phyloP scores from a whole-genome alignment of 352 stramenopile genomes.

The Lagenidium sp. region DNA sequence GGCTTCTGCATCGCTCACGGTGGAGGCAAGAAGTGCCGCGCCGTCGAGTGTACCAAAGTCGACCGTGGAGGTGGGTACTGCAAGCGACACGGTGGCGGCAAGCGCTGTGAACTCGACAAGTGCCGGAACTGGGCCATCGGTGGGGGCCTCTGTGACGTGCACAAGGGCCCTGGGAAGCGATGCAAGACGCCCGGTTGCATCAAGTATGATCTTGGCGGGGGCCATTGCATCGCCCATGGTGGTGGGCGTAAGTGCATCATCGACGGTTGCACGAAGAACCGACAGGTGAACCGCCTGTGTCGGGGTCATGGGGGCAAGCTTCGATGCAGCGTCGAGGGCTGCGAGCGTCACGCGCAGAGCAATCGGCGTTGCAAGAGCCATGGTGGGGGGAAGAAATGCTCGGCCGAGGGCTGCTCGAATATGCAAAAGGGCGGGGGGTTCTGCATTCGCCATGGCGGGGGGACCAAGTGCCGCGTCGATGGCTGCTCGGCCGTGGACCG shows the following conservation, averaged over 20 bases:
- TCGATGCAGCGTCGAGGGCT: constrained; percentile 70
- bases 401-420: constrained; percentile 67
- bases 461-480: constrained; percentile 61
- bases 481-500: constrained; percentile 61
- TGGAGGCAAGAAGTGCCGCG: constrained; percentile 77
- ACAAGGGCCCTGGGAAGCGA: constrained; percentile 72
- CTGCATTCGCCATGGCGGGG: constrained; percentile 78
- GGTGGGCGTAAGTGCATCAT: constrained; percentile 77
- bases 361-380: constrained; percentile 81
- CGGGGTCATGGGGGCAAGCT: constrained; percentile 75
- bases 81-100: constrained; percentile 78
- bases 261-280: constrained; percentile 80
- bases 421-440: constrained; percentile 80
- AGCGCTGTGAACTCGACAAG: constrained; percentile 67
- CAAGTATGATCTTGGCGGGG: constrained; percentile 75
- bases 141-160: constrained; percentile 60
- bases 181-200: constrained; percentile 73
- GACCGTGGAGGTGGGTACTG: constrained; percentile 75
- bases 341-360: constrained; percentile 67
- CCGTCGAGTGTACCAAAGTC: constrained; percentile 64
- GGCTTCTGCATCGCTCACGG: constrained; percentile 82
- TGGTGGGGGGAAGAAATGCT: constrained; percentile 61
- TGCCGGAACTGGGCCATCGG: constrained; percentile 80
- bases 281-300: constrained; percentile 80
- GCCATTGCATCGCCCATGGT: constrained; percentile 80